Percentiles rank a stretch among this genome's conserved stretches.
Evolutionary conservation across 106 monocot genomes (phyloP).

Genomic region (Acanthochlamys bracteata): DNA sequence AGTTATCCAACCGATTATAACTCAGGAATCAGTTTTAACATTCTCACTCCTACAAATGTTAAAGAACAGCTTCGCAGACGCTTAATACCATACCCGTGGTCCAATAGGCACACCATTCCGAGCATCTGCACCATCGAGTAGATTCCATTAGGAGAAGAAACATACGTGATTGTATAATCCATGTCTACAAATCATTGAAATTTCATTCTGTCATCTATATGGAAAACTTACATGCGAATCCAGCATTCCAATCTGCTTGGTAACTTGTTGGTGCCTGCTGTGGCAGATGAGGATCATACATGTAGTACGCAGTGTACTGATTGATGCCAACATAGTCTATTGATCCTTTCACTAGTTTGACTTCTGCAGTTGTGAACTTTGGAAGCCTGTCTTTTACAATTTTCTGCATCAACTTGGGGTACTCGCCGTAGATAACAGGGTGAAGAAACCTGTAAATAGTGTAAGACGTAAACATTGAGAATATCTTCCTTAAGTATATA

Average conservation of each 20-base stretch:
- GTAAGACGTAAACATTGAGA: not conserved
- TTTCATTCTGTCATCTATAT: not conserved
- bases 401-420: constrained; percentile 64
- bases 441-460: constrained; percentile 66
- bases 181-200: not conserved
- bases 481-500: too few species aligned
- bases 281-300: constrained; percentile 45
- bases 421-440: constrained; percentile 77
- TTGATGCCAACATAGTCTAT: constrained; percentile 80
- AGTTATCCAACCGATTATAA: too few species aligned
- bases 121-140: constrained; percentile 35
- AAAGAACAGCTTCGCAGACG: too few species aligned
- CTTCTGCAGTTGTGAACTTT: constrained; percentile 54
- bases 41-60: too few species aligned
- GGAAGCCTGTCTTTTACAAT: constrained; percentile 88
- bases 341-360: constrained; percentile 79
- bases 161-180: too few species aligned
- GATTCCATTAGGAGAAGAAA: too few species aligned
- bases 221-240: constrained; percentile 68
- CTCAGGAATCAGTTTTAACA: too few species aligned
- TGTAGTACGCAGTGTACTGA: constrained; percentile 91
- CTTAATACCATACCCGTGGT: constrained; percentile 36
- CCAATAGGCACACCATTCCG: constrained; percentile 83
- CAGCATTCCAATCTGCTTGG: constrained; percentile 69
- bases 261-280: constrained; percentile 32